Conservation (phyloP, 352 stramenopile species). For the Globisporangium acanthophoron region DNA sequence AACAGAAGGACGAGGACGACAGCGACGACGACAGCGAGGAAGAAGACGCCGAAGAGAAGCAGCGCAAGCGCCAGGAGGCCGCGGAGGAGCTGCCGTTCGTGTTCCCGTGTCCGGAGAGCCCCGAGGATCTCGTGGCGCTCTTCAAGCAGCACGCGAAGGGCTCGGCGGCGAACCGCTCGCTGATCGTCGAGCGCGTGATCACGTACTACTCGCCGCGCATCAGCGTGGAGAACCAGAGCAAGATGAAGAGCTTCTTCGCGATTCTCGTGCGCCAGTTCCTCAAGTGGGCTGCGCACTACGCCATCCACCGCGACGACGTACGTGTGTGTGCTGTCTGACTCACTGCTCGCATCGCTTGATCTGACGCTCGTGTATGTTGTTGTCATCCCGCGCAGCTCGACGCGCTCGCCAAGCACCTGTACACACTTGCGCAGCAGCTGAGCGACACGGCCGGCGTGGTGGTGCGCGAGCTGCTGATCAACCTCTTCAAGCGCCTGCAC, state of each 20-base stretch:
- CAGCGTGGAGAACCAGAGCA: slow-evolving; percentile 91
- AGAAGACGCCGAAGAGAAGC: slow-evolving; percentile 39
- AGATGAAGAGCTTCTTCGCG: slow-evolving; percentile 96
- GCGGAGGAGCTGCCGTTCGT: slow-evolving; percentile 91
- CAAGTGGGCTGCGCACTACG: slow-evolving; percentile 79
- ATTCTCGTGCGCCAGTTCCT: slow-evolving; percentile 93
- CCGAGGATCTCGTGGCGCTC: slow-evolving; percentile 86
- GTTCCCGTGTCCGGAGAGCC: slow-evolving; percentile 90
- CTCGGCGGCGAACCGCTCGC: slow-evolving; percentile 57
- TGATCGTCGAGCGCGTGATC: slow-evolving; percentile 92
- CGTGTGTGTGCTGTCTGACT: slow-evolving; percentile 9
- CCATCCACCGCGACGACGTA: slow-evolving; percentile 59
- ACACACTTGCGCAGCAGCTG: slow-evolving; percentile 88
- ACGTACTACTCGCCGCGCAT: slow-evolving; percentile 92
- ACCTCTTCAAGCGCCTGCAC: slow-evolving; percentile 87
- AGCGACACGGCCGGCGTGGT: slow-evolving; percentile 84
- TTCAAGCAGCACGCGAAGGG: slow-evolving; percentile 87
- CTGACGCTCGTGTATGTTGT: slow-evolving; percentile 22
- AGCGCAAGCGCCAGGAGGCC: slow-evolving; percentile 37
- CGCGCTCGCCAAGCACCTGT: slow-evolving; percentile 78
- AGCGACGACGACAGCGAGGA: slow-evolving; percentile 80
- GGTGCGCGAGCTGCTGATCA: slow-evolving; percentile 86
- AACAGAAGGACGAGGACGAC: slow-evolving; percentile 37
- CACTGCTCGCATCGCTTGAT: background rate
- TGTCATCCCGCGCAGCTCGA: slow-evolving; percentile 56